phyloP scores from a whole-genome alignment of 2,329 filamentous ascomycete genomes.

The Alternaria triticina region DNA sequence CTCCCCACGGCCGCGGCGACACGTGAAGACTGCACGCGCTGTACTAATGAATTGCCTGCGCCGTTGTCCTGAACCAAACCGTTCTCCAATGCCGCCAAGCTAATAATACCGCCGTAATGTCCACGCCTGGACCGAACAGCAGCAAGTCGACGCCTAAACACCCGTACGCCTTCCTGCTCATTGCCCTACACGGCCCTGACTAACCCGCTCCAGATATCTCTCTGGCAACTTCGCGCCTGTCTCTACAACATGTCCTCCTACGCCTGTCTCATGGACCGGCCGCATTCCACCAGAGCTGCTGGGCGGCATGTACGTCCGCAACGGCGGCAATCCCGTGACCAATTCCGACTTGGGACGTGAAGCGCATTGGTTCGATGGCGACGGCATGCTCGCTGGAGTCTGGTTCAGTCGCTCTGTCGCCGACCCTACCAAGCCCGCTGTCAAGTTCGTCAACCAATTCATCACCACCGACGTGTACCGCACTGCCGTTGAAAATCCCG shows the following conservation, averaged over 20 bases:
- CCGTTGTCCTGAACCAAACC: not conserved
- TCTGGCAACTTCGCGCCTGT: constrained; percentile 74
- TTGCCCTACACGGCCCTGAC: not conserved
- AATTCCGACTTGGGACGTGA: constrained; percentile 67
- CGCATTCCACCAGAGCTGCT: constrained; percentile 68
- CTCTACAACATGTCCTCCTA: constrained; percentile 61
- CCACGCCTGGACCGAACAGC: constrained; percentile 21
- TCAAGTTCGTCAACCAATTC: constrained; percentile 73
- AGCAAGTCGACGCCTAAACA: constrained; percentile 42
- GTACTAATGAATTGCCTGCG: constrained; percentile 7
- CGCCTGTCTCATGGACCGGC: constrained; percentile 64
- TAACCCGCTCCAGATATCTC: constrained; percentile 58
- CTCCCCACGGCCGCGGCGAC: not conserved
- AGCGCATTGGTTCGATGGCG: constrained; percentile 77
- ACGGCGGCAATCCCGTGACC: constrained; percentile 71
- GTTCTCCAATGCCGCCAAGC: constrained; percentile 19
- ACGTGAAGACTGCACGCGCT: constrained; percentile 6
- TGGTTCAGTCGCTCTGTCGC: constrained; percentile 57
- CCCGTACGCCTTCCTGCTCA: constrained; percentile 43
- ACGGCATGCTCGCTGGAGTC: constrained; percentile 76
- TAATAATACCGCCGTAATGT: constrained; percentile 26
- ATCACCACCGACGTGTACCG: constrained; percentile 71
- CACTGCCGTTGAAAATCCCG: constrained; percentile 57
- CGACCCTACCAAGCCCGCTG: constrained; percentile 54
- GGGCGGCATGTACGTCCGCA: constrained; percentile 74